Conservation (phyloP, 1,139 yeast species). For the Diutina scorzettiae region DNA sequence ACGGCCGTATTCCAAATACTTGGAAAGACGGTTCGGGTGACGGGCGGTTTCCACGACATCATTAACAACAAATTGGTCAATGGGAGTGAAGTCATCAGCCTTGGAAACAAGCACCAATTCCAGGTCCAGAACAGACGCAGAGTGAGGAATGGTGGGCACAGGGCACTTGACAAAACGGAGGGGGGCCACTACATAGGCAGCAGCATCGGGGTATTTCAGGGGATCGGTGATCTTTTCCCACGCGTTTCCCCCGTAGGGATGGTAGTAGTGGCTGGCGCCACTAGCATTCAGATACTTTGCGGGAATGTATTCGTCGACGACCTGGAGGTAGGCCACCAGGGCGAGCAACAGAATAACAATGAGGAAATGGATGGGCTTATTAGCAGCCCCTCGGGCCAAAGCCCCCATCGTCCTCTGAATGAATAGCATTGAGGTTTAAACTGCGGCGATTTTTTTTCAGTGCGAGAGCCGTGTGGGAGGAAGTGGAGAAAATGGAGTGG, state of each 20-base stretch:
- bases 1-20: slow-evolving; percentile 6
- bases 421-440: slow-evolving; percentile 9
- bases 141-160: neutral
- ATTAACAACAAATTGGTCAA: neutral
- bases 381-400: slow-evolving; percentile 59
- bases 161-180: slow-evolving; percentile 4
- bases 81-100: neutral
- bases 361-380: slow-evolving; percentile 82
- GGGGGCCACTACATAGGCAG: slow-evolving; percentile 14
- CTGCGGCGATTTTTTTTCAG: neutral
- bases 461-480: no score
- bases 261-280: slow-evolving; percentile 23
- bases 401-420: slow-evolving; percentile 24
- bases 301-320: slow-evolving; percentile 69
- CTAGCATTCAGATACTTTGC: slow-evolving; percentile 13
- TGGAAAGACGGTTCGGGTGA: slow-evolving; percentile 2
- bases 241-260: slow-evolving; percentile 18
- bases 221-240: slow-evolving; percentile 28
- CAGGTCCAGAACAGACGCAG: neutral
- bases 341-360: slow-evolving; percentile 65
- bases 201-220: slow-evolving; percentile 25
- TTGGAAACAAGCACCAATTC: neutral
- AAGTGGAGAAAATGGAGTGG: no score
- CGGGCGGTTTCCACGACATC: slow-evolving; percentile 1
- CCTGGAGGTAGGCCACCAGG: slow-evolving; percentile 69